Evolutionary conservation across 805 yeast genomes (phyloP).

Genomic region (Nakazawaea anatomiae): DNA sequence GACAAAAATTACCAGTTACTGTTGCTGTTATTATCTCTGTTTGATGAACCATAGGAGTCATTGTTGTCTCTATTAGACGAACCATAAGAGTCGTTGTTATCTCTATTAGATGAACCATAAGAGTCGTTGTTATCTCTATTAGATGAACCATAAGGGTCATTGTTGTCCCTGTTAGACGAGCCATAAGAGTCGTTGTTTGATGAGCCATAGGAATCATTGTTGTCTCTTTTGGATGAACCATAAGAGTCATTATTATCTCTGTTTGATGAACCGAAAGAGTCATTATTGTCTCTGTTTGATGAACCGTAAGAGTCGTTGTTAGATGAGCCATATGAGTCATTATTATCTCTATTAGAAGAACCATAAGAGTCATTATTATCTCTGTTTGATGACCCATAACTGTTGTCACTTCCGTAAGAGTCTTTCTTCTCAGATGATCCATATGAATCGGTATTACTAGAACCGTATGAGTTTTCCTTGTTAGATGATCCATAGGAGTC

Average conservation of each 20-base stretch:
- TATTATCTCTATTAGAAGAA: conserved; percentile 13
- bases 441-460: conserved; percentile 1
- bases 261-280: conserved; percentile 24
- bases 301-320: conserved; percentile 1
- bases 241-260: conserved; percentile 21
- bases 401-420: conserved; percentile 20
- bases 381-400: conserved; percentile 10
- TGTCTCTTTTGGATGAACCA: conserved; percentile 14
- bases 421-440: conserved; percentile 17
- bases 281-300: conserved; percentile 14
- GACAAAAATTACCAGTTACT: conserved; percentile 21
- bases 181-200: conserved; percentile 17
- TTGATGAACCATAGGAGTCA: conserved; percentile 19
- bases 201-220: conserved; percentile 23
- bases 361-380: conserved; percentile 21
- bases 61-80: conserved; percentile 14
- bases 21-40: conserved; percentile 15
- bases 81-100: conserved; percentile 17
- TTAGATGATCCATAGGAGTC: conserved; percentile 7
- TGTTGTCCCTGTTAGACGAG: conserved; percentile 9
- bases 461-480: conserved; percentile 5
- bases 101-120: conserved; percentile 24
- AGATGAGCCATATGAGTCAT: conserved; percentile 22
- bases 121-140: conserved; percentile 27
- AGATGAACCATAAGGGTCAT: conserved; percentile 23